Conservation (phyloP, 1,284 basidiomycete species). For the Kalmanozyma brasiliensis region DNA sequence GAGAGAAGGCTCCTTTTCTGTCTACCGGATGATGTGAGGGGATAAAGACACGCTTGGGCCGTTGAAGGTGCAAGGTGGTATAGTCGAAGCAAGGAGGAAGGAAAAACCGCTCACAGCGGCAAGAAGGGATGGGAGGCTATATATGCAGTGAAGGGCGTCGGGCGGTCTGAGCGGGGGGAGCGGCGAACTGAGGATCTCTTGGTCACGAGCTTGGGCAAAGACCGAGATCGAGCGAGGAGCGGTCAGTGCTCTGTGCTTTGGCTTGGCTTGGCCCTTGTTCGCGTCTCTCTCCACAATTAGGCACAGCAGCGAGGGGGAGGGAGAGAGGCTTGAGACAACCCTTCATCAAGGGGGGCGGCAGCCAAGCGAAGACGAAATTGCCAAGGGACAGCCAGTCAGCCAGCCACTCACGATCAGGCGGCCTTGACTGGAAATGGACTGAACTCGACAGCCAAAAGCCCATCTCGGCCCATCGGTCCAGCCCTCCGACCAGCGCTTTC, state of each 20-base stretch:
- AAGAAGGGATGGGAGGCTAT: constrained; percentile 12
- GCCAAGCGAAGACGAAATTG: constrained; percentile 2
- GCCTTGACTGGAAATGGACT: constrained; percentile 27
- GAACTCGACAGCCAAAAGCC: not conserved
- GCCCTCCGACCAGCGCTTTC: constrained; percentile 11
- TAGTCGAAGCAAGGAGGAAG: not conserved
- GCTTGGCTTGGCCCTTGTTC: too few species aligned
- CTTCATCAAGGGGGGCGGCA: not conserved
- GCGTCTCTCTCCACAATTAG: too few species aligned
- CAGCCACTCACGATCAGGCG: constrained; percentile 10
- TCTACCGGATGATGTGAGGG: not conserved
- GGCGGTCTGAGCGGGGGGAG: not conserved
- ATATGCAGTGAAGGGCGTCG: constrained; percentile 3
- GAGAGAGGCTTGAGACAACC: not conserved
- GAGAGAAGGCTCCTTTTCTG: constrained; percentile 1
- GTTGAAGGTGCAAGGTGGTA: constrained; percentile 7
- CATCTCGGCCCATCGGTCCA: constrained; percentile 39
- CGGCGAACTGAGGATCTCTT: too few species aligned
- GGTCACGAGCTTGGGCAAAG: too few species aligned
- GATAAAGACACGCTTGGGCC: constrained; percentile 12
- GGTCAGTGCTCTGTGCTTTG: too few species aligned
- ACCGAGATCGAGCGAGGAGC: too few species aligned
- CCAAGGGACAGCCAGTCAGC: constrained; percentile 11
- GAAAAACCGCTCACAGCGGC: not conserved
- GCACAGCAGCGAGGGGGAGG: too few species aligned